Evolutionary conservation across 2,329 filamentous ascomycete species (phyloP).

Genomic region (Hypoxylon sp.): DNA sequence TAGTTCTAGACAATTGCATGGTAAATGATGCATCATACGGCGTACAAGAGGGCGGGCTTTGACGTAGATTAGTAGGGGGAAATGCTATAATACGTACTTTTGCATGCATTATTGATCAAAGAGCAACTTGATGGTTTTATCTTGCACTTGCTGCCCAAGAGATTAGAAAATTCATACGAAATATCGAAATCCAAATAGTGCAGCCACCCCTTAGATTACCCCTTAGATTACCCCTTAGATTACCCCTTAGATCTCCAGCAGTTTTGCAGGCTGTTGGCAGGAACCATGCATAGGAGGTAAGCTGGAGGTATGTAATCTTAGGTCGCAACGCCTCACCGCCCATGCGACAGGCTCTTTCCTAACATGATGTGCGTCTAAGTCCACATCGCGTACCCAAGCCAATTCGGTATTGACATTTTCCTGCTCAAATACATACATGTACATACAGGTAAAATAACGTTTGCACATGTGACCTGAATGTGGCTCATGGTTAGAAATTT

Average conservation of each 20-base stretch:
- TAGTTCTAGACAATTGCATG: slow-evolving; percentile 47
- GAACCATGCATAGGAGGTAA: slow-evolving; percentile 2
- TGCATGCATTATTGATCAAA: slow-evolving; percentile 12
- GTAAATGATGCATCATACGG: slow-evolving; percentile 47
- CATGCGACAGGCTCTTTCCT: neutral
- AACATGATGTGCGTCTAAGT: too few species aligned
- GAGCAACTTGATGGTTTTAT: neutral
- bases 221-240: neutral
- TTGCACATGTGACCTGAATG: neutral
- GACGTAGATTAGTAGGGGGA: slow-evolving; percentile 34
- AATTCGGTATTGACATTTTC: neutral
- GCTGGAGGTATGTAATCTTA: neutral
- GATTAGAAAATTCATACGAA: neutral
- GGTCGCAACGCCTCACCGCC: slow-evolving; percentile 1
- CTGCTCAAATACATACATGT: too few species aligned
- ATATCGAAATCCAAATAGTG: neutral
- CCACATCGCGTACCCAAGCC: neutral
- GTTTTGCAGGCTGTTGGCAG: neutral
- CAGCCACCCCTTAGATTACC: neutral
- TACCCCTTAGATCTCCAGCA: neutral
- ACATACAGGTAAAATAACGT: neutral
- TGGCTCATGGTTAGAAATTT: neutral
- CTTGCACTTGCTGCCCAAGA: neutral
- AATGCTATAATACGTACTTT: slow-evolving; percentile 24
- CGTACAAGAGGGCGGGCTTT: slow-evolving; percentile 33